Conservation (phyloP, 1,139 yeast genomes). For the Protomyces macrosporus region DNA sequence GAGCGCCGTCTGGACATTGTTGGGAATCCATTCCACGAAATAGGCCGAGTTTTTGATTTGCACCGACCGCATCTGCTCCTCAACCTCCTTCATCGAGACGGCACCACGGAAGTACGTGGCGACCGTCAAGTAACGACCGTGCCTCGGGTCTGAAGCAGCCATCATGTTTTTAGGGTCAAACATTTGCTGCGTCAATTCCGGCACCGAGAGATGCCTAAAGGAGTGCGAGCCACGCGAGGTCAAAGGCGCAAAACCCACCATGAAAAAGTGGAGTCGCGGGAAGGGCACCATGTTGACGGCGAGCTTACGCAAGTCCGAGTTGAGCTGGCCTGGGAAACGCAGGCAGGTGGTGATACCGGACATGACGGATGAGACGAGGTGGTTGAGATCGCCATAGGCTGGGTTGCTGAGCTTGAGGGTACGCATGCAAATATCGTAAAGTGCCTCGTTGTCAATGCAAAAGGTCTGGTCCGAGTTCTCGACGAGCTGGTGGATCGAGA, state of each 20-base stretch:
- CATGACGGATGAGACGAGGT: conserved; percentile 45
- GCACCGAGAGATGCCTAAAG: conserved; percentile 44
- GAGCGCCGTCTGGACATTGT: conserved; percentile 69
- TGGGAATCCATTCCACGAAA: conserved; percentile 91
- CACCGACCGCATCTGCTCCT: conserved; percentile 42
- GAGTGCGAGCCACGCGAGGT: conserved; percentile 44
- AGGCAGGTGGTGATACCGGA: conserved; percentile 47
- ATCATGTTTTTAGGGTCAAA: conserved; percentile 45
- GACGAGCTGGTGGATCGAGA: conserved; percentile 44
- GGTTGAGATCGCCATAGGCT: conserved; percentile 43
- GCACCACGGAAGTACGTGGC: conserved; percentile 47
- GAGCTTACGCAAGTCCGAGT: conserved; percentile 46
- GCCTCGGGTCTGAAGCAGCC: conserved; percentile 46
- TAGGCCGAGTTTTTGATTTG: conserved; percentile 41
- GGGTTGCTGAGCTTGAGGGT: conserved; percentile 44
- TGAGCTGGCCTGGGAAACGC: conserved; percentile 47
- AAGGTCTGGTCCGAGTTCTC: conserved; percentile 46
- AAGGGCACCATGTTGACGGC: conserved; percentile 48
- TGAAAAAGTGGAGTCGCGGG: conserved; percentile 47
- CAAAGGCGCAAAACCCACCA: conserved; percentile 46
- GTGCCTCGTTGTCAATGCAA: conserved; percentile 47
- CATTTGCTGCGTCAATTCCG: conserved; percentile 47
- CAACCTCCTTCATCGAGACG: conserved; percentile 46
- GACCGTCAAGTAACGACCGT: conserved; percentile 45
- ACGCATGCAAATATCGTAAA: conserved; percentile 44